Percentiles rank a stretch among this genome's conserved stretches.
These are phyloP conservation scores for Croton setiger DNA, from an alignment of 441 rosid species.

Conservation along the genomic window DNA sequence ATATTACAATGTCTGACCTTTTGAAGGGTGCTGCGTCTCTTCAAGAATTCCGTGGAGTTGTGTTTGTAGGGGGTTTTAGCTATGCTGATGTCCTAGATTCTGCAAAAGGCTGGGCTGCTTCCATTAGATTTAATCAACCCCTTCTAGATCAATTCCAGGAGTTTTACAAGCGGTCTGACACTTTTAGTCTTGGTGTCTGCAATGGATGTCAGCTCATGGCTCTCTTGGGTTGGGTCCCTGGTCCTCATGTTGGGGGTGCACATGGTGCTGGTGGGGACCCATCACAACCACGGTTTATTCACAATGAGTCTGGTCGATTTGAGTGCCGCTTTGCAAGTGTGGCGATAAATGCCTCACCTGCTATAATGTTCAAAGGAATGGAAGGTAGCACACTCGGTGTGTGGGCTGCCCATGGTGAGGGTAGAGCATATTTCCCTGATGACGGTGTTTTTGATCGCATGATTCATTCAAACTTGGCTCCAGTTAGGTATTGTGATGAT, in stretches of 20 bases:
- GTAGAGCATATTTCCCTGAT: constrained; percentile 90
- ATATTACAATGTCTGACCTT: constrained; percentile 88
- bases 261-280: constrained; percentile 74
- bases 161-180: constrained; percentile 82
- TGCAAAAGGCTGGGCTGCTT: constrained; percentile 98
- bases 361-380: constrained; percentile 95
- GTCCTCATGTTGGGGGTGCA: constrained; percentile 92
- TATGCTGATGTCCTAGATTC: constrained; percentile 96
- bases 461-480: constrained; percentile 70
- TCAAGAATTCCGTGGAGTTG: constrained; percentile 70
- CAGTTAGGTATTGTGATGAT: constrained; percentile 87
- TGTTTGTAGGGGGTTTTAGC: constrained; percentile 96
- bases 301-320: constrained; percentile 91
- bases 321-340: constrained; percentile 93
- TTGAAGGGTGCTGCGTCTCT: constrained; percentile 59
- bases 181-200: constrained; percentile 94
- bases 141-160: constrained; percentile 79
- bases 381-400: constrained; percentile 92
- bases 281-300: constrained; percentile 86
- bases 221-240: constrained; percentile 92
- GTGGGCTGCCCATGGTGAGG: constrained; percentile 99
- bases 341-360: constrained; percentile 73
- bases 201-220: constrained; percentile 99
- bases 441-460: constrained; percentile 80
- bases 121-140: constrained; percentile 75